phyloP scores from a whole-genome alignment of 345 rosid species.

The Limnanthes douglasii region DNA sequence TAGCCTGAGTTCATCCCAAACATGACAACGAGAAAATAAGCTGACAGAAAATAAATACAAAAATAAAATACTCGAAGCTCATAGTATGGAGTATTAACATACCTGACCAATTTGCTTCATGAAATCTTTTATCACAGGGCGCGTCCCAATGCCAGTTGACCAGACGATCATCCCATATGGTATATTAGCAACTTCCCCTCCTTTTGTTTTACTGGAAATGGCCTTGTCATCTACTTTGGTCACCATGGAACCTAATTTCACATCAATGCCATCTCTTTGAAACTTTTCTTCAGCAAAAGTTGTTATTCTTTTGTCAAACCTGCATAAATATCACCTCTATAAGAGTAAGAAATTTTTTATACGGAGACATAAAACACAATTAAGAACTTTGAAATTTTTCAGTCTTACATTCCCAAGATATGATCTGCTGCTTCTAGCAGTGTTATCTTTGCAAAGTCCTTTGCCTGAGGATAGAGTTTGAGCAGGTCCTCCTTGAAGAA shows the following conservation, averaged over 20 bases:
- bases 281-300: conserved; percentile 89
- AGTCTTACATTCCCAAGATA: conserved; percentile 67
- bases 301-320: conserved; percentile 99
- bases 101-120: conserved; percentile 98
- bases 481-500: conserved; percentile 76
- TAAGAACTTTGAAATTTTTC: neutral
- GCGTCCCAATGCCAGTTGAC: conserved; percentile 98
- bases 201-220: conserved; percentile 62
- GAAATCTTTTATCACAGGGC: conserved; percentile 66
- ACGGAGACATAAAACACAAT: neutral
- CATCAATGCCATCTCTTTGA: conserved; percentile 77
- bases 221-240: conserved; percentile 60
- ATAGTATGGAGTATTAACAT: conserved; percentile 5
- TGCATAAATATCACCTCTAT: conserved; percentile 12
- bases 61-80: conserved; percentile 3
- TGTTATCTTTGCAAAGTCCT: conserved; percentile 51
- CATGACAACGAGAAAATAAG: neutral
- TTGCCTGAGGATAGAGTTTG: conserved; percentile 59
- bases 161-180: conserved; percentile 97
- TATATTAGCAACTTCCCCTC: conserved; percentile 36
- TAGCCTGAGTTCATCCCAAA: conserved; percentile 23
- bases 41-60: neutral
- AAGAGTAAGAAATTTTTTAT: conserved; percentile 2
- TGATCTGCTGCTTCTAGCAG: conserved; percentile 97
- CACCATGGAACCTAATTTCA: conserved; percentile 92